Base-by-base conservation (phyloP, 2,329 filamentous ascomycete species). In the Phialophora expanda region DNA sequence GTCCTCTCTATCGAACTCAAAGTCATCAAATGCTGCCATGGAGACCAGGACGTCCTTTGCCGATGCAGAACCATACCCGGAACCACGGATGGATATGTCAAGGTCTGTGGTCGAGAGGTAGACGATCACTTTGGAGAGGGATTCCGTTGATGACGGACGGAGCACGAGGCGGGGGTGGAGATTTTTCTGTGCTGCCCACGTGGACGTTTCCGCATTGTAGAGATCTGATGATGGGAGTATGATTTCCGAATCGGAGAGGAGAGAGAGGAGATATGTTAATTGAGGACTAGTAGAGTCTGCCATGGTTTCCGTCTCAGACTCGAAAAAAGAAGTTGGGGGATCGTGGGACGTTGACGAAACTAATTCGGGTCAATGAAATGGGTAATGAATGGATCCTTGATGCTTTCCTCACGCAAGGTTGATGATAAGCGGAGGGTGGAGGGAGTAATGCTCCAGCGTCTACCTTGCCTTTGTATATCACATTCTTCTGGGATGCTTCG, bases 21-120 rank as follows among this genome's bases (percentile, higher is more conserved):
- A 79, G 1, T 65, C 65, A 48, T 79, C 73, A 60, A 80, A 80
- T 2, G 73, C 74, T 2, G 73, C 73, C 69, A 77, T 76, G 62
- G 73, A 78, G 38, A 80, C 68, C 6, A 80, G 56, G 3, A 79
- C 77, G 65, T 79, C 76, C 11, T 66, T 67, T 0, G 79, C 75
- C 0, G 77, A 80, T 2, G 74, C 73, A 17, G 73, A 74, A 28
- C 75, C 76, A 34, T 75, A 78, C 1, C 78, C 79, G 1, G 72
- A 75, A 56, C 75, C 74, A 22, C 77, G 75, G 9, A 80, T 73
- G 0, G 71, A 73, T 64, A 80, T 78, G 46, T 79, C 76, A 1
- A 81, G 71, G 12, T 71, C 61, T 0, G 73, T 72, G 6, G 71
- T 66, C 62, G 75, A 76, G 12, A 80, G 73, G 22, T 73, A 71